Evolutionary conservation across 2,329 filamentous ascomycete species (phyloP), one percentile per base, ranked within the genome.

Genomic region (Apiospora aurea): DNA sequence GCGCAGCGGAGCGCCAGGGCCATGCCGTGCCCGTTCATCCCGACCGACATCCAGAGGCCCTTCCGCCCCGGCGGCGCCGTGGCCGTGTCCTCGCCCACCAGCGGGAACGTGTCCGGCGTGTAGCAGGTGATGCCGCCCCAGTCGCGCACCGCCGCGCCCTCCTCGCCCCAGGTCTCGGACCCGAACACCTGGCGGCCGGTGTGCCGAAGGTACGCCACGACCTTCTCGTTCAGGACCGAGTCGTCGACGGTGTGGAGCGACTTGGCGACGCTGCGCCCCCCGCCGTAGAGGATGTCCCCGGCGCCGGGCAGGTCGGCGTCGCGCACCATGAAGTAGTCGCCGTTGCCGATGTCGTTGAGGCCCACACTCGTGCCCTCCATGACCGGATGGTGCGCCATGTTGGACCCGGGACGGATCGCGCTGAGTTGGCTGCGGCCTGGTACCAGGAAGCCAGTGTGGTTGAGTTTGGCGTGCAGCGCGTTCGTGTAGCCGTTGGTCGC

Each of bases 401-500:
- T 76, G 26, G 29, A 73, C 1, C 80, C 81, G 0, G 82, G 80
- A 34, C 79, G 74, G 67, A 83, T 80, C 21, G 85, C 85, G 8
- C 83, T 82, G 67, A 87, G 80, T 74, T 88, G 86, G 0, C 85
- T 86, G 3, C 86, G 78, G 18, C 85, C 71, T 0, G 87, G 86
- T 13, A 86, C 82, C 21, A 88, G 81, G 29, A 82, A 74, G 0
- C 72, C 74, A 13, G 79, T 82, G 7, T 83, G 82, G 71, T 82
- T 82, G 51, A 86, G 80, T 18, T 73, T 75, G 2, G 80, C 79
- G 71, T 83, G 79, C 1, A 87, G 76, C 10, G 78, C 78, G 4
- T 82, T 83, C 18, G 85, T 85, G 77, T 87, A 88, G 18, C 80
- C 86, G 75, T 88, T 88, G 14, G 86, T 88, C 7, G 86, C 86